Percentiles rank a stretch among this genome's conserved stretches.
These are phyloP conservation scores for Rubia peregrina DNA, from an alignment of 305 asterid genomes.

Conservation along the genomic window DNA sequence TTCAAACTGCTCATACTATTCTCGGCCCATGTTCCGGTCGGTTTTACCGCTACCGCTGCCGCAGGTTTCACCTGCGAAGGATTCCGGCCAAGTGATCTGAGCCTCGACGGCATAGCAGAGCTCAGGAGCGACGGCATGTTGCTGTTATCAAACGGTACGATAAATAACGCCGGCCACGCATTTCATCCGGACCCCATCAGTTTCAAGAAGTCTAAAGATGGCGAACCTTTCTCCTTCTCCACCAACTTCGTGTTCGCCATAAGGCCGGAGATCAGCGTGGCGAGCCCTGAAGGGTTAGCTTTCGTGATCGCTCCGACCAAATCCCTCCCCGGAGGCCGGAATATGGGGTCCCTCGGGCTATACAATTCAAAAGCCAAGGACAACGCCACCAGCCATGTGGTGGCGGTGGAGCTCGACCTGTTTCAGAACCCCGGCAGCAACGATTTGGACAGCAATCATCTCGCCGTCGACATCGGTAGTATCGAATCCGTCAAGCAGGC, in stretches of 20 bases:
- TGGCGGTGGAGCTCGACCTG: background rate
- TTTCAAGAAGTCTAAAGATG: background rate
- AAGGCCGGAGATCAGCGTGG: background rate
- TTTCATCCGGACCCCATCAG: background rate
- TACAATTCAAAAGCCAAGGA: background rate
- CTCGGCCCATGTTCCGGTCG: background rate
- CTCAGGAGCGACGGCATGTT: constrained; percentile 1
- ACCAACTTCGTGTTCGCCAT: constrained; percentile 7
- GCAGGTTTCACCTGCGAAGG: background rate
- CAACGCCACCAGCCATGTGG: background rate
- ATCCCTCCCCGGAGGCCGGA: constrained; percentile 4
- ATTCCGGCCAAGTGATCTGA: background rate
- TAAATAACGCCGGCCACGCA: background rate
- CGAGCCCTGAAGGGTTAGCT: constrained; percentile 4
- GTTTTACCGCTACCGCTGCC: background rate
- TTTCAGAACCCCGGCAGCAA: constrained; percentile 6
- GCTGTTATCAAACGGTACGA: constrained; percentile 1
- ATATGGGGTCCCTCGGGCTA: constrained; percentile 1
- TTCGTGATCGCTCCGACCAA: constrained; percentile 4
- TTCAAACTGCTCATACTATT: background rate
- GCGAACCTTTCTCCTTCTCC: constrained; percentile 7
- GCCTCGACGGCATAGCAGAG: constrained; percentile 5
- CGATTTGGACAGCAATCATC: background rate
- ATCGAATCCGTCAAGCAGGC: background rate
- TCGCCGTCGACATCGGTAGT: background rate